Evolutionary conservation across 805 yeast genomes (phyloP), one percentile per base, ranked within the genome.

Genomic region (Wickerhamomyces strasburgensis): DNA sequence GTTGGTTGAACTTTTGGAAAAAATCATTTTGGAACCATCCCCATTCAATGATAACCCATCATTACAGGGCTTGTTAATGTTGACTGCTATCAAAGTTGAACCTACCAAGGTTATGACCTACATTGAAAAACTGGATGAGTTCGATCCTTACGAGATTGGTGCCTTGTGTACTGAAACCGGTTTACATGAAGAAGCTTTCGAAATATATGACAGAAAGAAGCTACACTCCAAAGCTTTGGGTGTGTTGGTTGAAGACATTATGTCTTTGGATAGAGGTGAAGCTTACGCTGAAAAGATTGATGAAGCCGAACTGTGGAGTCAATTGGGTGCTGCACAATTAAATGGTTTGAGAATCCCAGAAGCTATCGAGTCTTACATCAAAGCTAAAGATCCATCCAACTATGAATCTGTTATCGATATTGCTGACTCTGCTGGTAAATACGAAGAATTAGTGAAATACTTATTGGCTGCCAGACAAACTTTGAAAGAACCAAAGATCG

Each of bases 1-100:
- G 66, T 76, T 93, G 60, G 86, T 93, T 60, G 98, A 90, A 67
- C 74, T 93, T 48, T 72, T 93, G 53, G 98, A 93, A 64, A 93
- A 93, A 71, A 90, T 93, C 57, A 88, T 94, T 47, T 70, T 93
- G 52, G 98, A 93, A 65, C 96, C 98, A 38, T 89, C 98, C 52
- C 94, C 97, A 49, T 93, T 93, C 70, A 87, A 79, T 52, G 98
- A 90, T 51, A 93, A 93, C 61, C 84, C 94, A 49, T 89, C 96
- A 18, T 72, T 93, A 59, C 98, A 93, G 71, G 96, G 96, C 35
- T 70, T 93, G 60, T 68, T 93, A 58, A 74, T 93, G 48, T 74
- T 93, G 58, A 93, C 99, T 47, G 97, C 98, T 27, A 85, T 93
- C 60, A 88, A 87, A 65, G 96, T 95, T 36, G 98, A 90, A 62